A percentile compares a stretch with the other conserved stretches of the same genome.
Evolutionary conservation across 495 filamentous ascomycete genomes (phyloP).

Genomic region (Penicillium desertorum): DNA sequence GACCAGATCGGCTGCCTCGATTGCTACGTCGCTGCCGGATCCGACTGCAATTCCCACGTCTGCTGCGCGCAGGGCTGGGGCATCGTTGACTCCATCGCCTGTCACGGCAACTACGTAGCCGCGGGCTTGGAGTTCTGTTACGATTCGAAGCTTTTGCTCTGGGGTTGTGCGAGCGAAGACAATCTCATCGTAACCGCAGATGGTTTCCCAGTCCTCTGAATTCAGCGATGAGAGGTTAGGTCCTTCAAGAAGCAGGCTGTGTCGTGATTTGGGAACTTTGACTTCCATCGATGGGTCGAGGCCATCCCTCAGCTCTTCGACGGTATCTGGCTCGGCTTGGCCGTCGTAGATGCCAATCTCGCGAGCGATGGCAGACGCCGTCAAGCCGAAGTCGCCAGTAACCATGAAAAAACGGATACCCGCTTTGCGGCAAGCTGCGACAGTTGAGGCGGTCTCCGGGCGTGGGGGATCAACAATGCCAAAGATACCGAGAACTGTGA

Average conservation of each 20-base stretch:
- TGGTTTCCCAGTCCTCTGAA: constrained; percentile 55
- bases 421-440: constrained; percentile 53
- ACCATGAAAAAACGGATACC: constrained; percentile 63
- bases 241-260: constrained; percentile 47
- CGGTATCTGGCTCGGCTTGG: constrained; percentile 35
- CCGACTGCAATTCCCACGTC: constrained; percentile 70
- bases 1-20: constrained; percentile 87
- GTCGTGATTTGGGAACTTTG: constrained; percentile 19
- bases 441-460: constrained; percentile 54
- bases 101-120: constrained; percentile 72
- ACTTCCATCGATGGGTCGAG: constrained; percentile 9
- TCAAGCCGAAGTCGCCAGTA: constrained; percentile 71
- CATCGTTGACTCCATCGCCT: constrained; percentile 71
- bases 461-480: constrained; percentile 65
- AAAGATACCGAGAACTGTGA: constrained; percentile 51
- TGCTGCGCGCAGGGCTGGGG: constrained; percentile 62
- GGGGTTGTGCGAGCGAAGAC: constrained; percentile 74
- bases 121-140: constrained; percentile 61
- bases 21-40: constrained; percentile 56
- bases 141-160: constrained; percentile 75
- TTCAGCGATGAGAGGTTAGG: constrained; percentile 57
- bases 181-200: constrained; percentile 61
- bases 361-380: constrained; percentile 65
- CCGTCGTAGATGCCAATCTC: constrained; percentile 65
- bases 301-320: constrained; percentile 24